A percentile compares a stretch with the other conserved stretches of the same genome.
Conservation (phyloP, 805 yeast species). For the Wickerhamiella occidentalis region DNA sequence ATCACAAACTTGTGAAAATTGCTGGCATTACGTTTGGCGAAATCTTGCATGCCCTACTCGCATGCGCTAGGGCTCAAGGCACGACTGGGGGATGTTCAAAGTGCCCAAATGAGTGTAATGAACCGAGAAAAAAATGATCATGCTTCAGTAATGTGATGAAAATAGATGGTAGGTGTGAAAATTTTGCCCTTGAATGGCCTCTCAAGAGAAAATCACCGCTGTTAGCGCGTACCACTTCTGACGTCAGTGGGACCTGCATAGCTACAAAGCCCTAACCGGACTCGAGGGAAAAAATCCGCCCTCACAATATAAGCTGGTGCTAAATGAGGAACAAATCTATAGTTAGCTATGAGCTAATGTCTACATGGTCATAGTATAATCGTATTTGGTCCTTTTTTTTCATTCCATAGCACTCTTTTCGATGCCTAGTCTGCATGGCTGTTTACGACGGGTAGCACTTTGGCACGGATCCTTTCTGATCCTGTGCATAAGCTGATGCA, state of each 20-base stretch:
- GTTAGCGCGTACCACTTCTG: not conserved
- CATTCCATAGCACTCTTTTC: no score
- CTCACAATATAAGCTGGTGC: not conserved
- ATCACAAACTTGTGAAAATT: not conserved
- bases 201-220: no score
- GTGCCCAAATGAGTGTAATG: not conserved
- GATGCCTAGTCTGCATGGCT: no score
- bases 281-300: not conserved
- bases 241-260: slow-evolving; percentile 4
- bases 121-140: not conserved
- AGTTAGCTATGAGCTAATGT: not conserved
- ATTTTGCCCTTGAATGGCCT: no score
- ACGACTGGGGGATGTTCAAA: not conserved
- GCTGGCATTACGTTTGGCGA: not conserved
- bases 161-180: no score
- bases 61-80: not conserved
- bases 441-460: no score
- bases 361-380: no score
- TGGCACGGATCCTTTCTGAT: no score
- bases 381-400: no score
- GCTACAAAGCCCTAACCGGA: not conserved
- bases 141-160: no score
- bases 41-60: not conserved
- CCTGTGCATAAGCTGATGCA: no score
- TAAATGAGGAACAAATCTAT: not conserved